These are phyloP conservation scores for Abortiporus biennis DNA, from an alignment of 1,284 basidiomycete species.

Conservation along the genomic window DNA sequence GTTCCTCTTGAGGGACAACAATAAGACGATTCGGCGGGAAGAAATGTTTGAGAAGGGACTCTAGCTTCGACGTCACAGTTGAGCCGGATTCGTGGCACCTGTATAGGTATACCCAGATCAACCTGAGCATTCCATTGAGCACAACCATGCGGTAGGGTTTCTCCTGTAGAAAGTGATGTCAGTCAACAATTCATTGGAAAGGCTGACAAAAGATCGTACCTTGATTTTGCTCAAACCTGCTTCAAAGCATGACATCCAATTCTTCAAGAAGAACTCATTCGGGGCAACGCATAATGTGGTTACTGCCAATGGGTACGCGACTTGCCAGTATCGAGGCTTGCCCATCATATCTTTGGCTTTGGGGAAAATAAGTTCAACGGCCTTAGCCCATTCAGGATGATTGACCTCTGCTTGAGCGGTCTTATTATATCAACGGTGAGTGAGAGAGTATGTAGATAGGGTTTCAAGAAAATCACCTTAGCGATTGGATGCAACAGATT, in stretches of 20 bases:
- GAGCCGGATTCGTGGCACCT: constrained; percentile 85
- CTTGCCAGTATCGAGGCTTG: constrained; percentile 89
- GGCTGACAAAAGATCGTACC: constrained; percentile 33
- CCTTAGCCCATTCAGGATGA: constrained; percentile 91
- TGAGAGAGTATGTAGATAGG: background rate
- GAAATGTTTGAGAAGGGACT: constrained; percentile 71
- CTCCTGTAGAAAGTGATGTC: constrained; percentile 47
- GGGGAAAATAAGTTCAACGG: constrained; percentile 81
- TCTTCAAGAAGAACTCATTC: constrained; percentile 76
- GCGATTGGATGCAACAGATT: constrained; percentile 85
- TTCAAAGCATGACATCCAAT: constrained; percentile 77
- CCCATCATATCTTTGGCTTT: constrained; percentile 83
- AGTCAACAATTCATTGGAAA: background rate
- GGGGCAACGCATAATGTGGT: constrained; percentile 86
- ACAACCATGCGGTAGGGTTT: constrained; percentile 68
- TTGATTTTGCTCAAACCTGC: constrained; percentile 72
- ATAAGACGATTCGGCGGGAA: constrained; percentile 69
- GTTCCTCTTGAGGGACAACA: constrained; percentile 70
- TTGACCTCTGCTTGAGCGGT: constrained; percentile 96
- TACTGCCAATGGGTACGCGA: constrained; percentile 83
- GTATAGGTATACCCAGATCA: constrained; percentile 94
- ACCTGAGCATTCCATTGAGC: constrained; percentile 78
- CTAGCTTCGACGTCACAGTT: constrained; percentile 74
- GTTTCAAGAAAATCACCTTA: constrained; percentile 45
- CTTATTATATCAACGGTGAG: constrained; percentile 28